Base-by-base conservation (phyloP, 2,329 filamentous ascomycete genomes). In the Talaromyces sp. region DNA sequence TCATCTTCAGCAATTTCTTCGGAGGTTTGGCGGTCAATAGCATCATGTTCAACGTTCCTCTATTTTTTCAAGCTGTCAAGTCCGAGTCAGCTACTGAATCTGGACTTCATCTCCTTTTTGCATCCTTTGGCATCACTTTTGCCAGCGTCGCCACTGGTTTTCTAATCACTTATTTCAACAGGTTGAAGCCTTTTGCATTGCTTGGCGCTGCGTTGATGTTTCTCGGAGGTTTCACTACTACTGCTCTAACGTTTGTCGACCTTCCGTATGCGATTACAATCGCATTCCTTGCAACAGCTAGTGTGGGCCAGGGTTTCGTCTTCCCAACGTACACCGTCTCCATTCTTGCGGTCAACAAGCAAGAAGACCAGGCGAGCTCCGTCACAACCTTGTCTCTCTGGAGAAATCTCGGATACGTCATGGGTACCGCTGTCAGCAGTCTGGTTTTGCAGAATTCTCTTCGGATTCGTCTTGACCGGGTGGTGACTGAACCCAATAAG, bases 1-100 rank as follows among this genome's bases (percentile, higher is more conserved):
- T 85, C 0, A 80, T 84, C 52, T 82, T 84, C 69, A 80, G 80
- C 65, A 85, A 84, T 68, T 84, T 84, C 70, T 83, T 85, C 67
- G 80, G 80, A 0, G 73, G 78, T 6, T 75, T 85, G 16, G 80
- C 81, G 1, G 75, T 83, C 66, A 83, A 84, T 67, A 83, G 82
- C 2, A 86, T 90, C 68, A 79, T 90, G 16, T 91, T 91, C 77
- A 89, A 89, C 71, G 87, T 87, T 6, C 90, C 90, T 0, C 80
- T 93, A 8, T 93, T 89, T 79, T 93, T 91, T 78, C 90, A 92
- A 73, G 89, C 88, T 43, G 89, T 92, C 31, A 87, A 91, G 57
- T 83, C 90, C 60, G 87, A 89, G 65, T 85, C 83, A 6, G 88
- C 90, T 16, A 92, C 90, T 0, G 80, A 83, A 27, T 91, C 90